Percentiles rank a stretch among this genome's conserved stretches.
Evolutionary conservation across 108 stramenopile species (phyloP).

Genomic region (Skeletonema tropicum): DNA sequence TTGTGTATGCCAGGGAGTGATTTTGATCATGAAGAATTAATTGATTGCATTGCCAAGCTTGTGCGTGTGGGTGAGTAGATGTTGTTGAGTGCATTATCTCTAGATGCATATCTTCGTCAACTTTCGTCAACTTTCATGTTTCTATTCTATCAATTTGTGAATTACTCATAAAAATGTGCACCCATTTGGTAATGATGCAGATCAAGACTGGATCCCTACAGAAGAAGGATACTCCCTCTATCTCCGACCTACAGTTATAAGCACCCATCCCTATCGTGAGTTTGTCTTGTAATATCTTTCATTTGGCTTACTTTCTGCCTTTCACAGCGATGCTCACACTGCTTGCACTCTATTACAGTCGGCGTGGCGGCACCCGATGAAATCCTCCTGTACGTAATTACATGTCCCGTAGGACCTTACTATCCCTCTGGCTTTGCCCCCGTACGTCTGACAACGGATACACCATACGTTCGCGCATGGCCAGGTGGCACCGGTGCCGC

Average conservation of each 20-base stretch:
- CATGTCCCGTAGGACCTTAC: conserved; percentile 93
- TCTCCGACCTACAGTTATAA: conserved; percentile 94
- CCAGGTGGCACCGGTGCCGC: conserved; percentile 91
- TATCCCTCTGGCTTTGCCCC: conserved; percentile 94
- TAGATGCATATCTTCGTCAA: background rate
- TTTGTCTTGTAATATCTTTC: no score
- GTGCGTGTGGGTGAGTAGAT: conserved; percentile 54
- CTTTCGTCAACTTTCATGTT: background rate
- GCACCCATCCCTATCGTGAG: conserved; percentile 74
- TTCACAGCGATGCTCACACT: no score
- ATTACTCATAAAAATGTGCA: background rate
- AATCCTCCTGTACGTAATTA: conserved; percentile 82
- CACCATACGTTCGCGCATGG: conserved; percentile 92
- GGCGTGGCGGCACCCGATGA: conserved; percentile 74
- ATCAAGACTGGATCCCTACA: conserved; percentile 91
- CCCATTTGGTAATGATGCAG: conserved; percentile 12
- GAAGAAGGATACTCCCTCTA: conserved; percentile 97
- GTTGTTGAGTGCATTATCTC: background rate
- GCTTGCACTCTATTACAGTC: conserved; percentile 12
- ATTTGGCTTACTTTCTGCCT: no score
- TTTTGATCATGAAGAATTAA: conserved; percentile 75
- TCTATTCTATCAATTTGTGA: background rate
- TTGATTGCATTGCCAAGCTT: conserved; percentile 78
- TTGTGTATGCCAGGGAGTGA: conserved; percentile 84
- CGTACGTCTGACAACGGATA: conserved; percentile 86